These are phyloP conservation scores for Suillus weaverae DNA, from an alignment of 768 basidiomycete species.

Conservation along the genomic window DNA sequence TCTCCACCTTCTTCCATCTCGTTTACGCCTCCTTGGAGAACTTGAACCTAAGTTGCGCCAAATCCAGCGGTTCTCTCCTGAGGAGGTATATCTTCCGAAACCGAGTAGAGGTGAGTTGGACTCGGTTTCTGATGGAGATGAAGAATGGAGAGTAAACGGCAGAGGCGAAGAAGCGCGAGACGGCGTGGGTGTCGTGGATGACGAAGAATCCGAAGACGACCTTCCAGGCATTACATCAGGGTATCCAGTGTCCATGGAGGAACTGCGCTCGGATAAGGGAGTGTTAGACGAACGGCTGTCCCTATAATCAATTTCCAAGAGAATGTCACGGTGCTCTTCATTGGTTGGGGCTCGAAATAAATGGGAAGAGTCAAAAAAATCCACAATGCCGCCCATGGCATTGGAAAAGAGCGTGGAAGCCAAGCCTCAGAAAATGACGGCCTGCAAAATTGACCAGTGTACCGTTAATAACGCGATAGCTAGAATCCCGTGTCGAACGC, in stretches of 20 bases:
- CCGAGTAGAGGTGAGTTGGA: constrained; percentile 46
- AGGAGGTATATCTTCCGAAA: constrained; percentile 31
- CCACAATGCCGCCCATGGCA: constrained; percentile 21
- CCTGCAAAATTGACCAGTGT: not conserved
- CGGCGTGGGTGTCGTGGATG: constrained; percentile 52
- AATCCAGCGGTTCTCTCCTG: constrained; percentile 46
- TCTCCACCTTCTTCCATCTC: constrained; percentile 48
- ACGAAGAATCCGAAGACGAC: constrained; percentile 29
- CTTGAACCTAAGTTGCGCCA: constrained; percentile 53
- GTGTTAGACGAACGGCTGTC: constrained; percentile 23
- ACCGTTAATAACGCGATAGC: not conserved
- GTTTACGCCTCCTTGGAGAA: constrained; percentile 52
- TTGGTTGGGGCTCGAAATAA: constrained; percentile 11
- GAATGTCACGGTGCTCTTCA: constrained; percentile 49
- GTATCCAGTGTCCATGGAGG: constrained; percentile 19
- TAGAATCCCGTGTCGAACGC: not conserved
- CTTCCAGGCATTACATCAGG: constrained; percentile 23
- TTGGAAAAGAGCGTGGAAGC: constrained; percentile 9
- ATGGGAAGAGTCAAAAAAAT: constrained; percentile 15
- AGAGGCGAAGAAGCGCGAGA: constrained; percentile 66
- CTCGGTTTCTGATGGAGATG: constrained; percentile 62
- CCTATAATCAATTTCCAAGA: constrained; percentile 45
- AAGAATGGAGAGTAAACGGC: constrained; percentile 52
- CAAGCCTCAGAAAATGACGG: constrained; percentile 4
- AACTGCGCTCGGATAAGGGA: constrained; percentile 12